Base-by-base conservation (phyloP, 73 alveolate species). In the Diophrys sp. region DNA sequence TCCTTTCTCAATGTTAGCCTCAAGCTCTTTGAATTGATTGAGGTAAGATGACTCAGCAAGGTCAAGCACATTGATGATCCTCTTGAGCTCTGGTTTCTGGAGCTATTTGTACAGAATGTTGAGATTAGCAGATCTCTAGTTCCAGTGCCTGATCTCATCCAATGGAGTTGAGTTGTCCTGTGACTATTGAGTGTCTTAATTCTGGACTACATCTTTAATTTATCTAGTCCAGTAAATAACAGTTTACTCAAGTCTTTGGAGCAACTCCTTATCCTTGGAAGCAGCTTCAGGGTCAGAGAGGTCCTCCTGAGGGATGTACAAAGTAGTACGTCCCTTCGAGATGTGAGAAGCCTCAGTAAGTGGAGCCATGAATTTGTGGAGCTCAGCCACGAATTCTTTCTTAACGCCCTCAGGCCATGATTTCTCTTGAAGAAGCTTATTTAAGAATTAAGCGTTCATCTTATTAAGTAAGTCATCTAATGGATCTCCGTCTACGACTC, bases 321-420 rank as follows among this genome's bases (percentile, higher is more conserved):
- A 89, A 26, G 94, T 95, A 29, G 98, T 97, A 54, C 95, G 93
- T 11, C 98, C 98, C 82, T 95, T 91, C 44, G 96, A 92, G 57
- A 90, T 93, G 85, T 93, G 96, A 54, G 97, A 90, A 26, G 94
- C 92, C 75, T 97, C 99, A 32, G 98, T 95, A 25, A 97, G 83
- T 66, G 97, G 94, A 33, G 97, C 98, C 96, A 97, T 93, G 73
- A 96, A 97, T 83, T 93, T 97, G 91, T 97, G 99, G 82, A 97
- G 93, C 71, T 95, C 79, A 57, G 98, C 94, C n/a, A 96, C 90
- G 84, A 97, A 95, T 73, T 97, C 99, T 80, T 97, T 97, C 91
- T 95, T 95, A 0, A 96, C 98, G 28, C 98, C 97, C 79, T 97
- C 99, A 29, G 99, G 99, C 99, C 99, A 97, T 62, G 93, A 79